Conservation (phyloP, 305 asterid species). For the Fraxinus dipetala region DNA sequence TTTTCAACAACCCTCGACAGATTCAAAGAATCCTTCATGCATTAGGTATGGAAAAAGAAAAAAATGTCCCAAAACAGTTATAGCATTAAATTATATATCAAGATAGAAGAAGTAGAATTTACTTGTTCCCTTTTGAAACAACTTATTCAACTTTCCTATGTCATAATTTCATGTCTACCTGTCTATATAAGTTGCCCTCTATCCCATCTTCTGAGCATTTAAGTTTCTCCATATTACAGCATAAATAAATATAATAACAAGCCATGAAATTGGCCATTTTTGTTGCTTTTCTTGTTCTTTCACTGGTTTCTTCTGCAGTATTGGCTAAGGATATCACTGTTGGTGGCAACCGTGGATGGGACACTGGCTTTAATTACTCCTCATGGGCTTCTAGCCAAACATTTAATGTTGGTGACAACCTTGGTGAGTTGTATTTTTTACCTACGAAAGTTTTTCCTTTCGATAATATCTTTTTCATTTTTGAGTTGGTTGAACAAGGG, state of each 20-base stretch:
- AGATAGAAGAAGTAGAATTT: neutral
- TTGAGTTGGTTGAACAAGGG: neutral
- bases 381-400: constrained; percentile 29
- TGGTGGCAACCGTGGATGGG: constrained; percentile 37
- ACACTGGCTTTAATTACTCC: constrained; percentile 16
- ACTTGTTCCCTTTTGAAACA: neutral
- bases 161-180: neutral
- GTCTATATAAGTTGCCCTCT: constrained; percentile 20
- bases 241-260: neutral
- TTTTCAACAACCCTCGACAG: neutral
- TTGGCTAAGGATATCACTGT: constrained; percentile 32
- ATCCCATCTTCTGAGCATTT: neutral
- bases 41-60: constrained; percentile 10
- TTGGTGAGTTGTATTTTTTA: constrained; percentile 23
- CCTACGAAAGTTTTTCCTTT: neutral
- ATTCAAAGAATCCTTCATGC: neutral
- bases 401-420: constrained; percentile 25
- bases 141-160: neutral
- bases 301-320: constrained; percentile 35
- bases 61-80: neutral
- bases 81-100: constrained; percentile 1
- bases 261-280: constrained; percentile 24
- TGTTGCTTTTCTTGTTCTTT: constrained; percentile 21
- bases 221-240: neutral
- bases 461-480: neutral